Evolutionary conservation across 2,329 filamentous ascomycete species (phyloP).

Genomic region (Botrytis pseudocinerea): DNA sequence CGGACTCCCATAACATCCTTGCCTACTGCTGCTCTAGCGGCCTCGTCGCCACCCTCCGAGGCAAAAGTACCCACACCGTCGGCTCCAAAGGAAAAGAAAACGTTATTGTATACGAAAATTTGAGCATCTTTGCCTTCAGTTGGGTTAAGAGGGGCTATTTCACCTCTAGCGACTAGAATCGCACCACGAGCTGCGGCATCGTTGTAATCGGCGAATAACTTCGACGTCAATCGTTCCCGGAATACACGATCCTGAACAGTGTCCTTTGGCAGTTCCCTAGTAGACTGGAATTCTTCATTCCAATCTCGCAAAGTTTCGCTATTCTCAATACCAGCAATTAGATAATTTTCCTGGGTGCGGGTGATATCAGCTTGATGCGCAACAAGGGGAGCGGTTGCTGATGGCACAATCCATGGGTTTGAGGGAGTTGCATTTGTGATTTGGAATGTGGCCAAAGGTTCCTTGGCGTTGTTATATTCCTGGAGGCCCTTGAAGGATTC

Average conservation of each 20-base stretch:
- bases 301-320: constrained; percentile 94
- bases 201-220: constrained; percentile 96
- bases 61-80: constrained; percentile 97
- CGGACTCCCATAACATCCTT: constrained; percentile 96
- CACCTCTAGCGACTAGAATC: constrained; percentile 86
- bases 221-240: constrained; percentile 88
- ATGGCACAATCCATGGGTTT: constrained; percentile 85
- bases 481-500: constrained; percentile 75
- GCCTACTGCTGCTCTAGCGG: constrained; percentile 89
- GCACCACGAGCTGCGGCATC: constrained; percentile 92
- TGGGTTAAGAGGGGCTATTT: constrained; percentile 91
- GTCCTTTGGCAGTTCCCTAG: constrained; percentile 89
- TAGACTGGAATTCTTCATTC: constrained; percentile 99
- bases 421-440: constrained; percentile 93
- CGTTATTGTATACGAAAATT: constrained; percentile 99
- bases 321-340: constrained; percentile 88
- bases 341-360: constrained; percentile 87
- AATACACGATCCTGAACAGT: constrained; percentile 95
- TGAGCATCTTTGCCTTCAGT: constrained; percentile 91
- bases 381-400: constrained; percentile 61
- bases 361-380: constrained; percentile 81
- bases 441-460: constrained; percentile 89
- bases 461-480: constrained; percentile 79
- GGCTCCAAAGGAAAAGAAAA: constrained; percentile 98
- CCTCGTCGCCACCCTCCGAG: constrained; percentile 93